Conservation (phyloP, 495 filamentous ascomycete genomes). For the Pyrenopolyporus hunteri region DNA sequence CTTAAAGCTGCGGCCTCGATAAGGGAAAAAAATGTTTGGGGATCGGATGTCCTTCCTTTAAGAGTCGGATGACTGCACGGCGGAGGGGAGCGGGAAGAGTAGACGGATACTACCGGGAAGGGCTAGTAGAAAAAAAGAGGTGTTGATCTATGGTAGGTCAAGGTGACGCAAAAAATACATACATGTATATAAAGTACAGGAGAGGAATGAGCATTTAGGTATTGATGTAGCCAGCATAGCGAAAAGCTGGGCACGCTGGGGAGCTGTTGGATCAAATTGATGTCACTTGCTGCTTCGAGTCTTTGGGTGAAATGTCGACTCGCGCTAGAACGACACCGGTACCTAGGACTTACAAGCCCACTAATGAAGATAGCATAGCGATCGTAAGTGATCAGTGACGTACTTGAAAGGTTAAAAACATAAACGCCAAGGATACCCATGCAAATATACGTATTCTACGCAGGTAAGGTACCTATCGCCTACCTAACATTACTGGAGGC, state of each 20-base stretch:
- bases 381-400: constrained; percentile 28
- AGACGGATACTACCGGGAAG: constrained; percentile 28
- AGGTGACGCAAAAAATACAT: constrained; percentile 30
- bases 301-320: constrained; percentile 24
- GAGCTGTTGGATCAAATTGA: constrained; percentile 34
- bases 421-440: constrained; percentile 22
- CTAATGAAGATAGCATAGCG: constrained; percentile 8
- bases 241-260: constrained; percentile 29
- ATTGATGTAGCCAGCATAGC: constrained; percentile 11
- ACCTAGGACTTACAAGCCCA: constrained; percentile 14
- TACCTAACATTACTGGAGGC: too few relatives aligned
- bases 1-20: constrained; percentile 4
- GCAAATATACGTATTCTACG: background rate
- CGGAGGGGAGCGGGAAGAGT: constrained; percentile 29
- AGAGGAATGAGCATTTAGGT: background rate
- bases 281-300: constrained; percentile 25
- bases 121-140: constrained; percentile 29
- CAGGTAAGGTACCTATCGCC: too few relatives aligned
- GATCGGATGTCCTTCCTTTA: constrained; percentile 33
- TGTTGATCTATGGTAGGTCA: constrained; percentile 18
- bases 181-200: constrained; percentile 4
- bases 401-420: constrained; percentile 26
- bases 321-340: constrained; percentile 14
- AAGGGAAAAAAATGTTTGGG: constrained; percentile 33
- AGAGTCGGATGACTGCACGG: constrained; percentile 27